Base-by-base conservation (phyloP, 441 rosid genomes). In the Daphne laureola region DNA sequence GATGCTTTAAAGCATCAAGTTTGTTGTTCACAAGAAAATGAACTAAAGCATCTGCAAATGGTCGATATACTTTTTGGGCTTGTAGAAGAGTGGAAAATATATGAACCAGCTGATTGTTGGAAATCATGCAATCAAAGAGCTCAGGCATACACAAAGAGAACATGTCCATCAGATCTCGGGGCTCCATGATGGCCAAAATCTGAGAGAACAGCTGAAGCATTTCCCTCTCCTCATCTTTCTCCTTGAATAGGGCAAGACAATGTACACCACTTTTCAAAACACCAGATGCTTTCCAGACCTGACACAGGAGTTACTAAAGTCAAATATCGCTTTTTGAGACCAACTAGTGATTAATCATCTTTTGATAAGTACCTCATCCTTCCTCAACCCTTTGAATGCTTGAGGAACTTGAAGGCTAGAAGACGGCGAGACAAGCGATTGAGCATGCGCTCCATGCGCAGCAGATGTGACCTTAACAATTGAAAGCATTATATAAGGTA, bases 131-230 rank as follows among this genome's bases (percentile, higher is more conserved):
- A 68, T 90, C 96, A 72, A 94, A 90, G 62, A 94, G 96, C 74
- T 82, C 96, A 55, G 96, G 89, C 92, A 94, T 77, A 50, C 99
- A 94, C 77, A 90, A 73, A 4, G 98, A 87, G 72, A 94, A 83
- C 96, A 94, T 86, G 73, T 94, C 98, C 99, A 90, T 87, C 14
- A 90, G 92, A 80, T 94, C 94, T 57, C 98, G 90, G 43, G 99
- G 92, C 75, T 94, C 99, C 99, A 90, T 86, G 49, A 90, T 81
- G 58, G 83, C 79, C 56, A 94, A 73, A 77, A 87, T 87, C 68
- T 84, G 96, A 69, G 98, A 90, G 67, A 90, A 90, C 50, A 79
- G 84, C 40, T 72, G 72, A 59, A 87, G 79, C 90, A 94, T 94
- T 51, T 94, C 99, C 69, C 73, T 90, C 75, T 90, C 98, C 70